Base-by-base conservation (phyloP, 2,329 filamentous ascomycete genomes). In the Phialophora verrucosa region DNA sequence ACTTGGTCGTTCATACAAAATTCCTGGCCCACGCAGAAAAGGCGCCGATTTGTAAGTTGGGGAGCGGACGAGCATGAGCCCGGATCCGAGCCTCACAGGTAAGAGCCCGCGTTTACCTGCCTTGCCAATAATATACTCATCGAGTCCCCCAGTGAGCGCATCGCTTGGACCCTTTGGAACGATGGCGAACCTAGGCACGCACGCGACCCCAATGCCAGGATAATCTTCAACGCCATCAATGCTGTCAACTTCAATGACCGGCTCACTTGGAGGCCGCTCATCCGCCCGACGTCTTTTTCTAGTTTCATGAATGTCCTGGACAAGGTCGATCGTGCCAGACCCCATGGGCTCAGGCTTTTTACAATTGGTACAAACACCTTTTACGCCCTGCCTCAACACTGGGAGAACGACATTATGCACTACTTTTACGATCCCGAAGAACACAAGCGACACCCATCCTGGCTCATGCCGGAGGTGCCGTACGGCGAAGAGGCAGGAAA, bases 391-490 rank as follows among this genome's bases (percentile, higher is more conserved):
- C 20, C 25, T 14, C 20, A 51, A 17, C 49, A 51, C 49, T 25
- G 3, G 4, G 0, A 11, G 2, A 6, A 11, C 1, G 20, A 12
- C 49, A 11, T 23, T 3, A 49, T 23, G 2, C 20, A 17, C 8
- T 51, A 51, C 25, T 51, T 51, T 27, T 51, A 51, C 49, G 20
- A 51, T 25, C 49, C 17, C 10, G 20, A 20, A 12, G 49, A 51
- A 51, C 20, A 51, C 49, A 51, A 14, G 49, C 49, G 49, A 17
- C 49, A 51, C n/a, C 49, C 49, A 51, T 51, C 49, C 4, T 51
- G 12, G 12, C 20, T 10, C 11, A n/a, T 8, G 25, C 49, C 49
- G 12, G 20, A 4, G n/a, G 4, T 51, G 4, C 25, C 20, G 49
- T 51, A 51, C 8, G 49, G 20, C 20, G 49, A 20, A 2, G 49